A percentile compares a stretch with the other conserved stretches of the same genome.
Conservation (phyloP, 805 yeast species). For the Zygosaccharomyces rouxii region DNA sequence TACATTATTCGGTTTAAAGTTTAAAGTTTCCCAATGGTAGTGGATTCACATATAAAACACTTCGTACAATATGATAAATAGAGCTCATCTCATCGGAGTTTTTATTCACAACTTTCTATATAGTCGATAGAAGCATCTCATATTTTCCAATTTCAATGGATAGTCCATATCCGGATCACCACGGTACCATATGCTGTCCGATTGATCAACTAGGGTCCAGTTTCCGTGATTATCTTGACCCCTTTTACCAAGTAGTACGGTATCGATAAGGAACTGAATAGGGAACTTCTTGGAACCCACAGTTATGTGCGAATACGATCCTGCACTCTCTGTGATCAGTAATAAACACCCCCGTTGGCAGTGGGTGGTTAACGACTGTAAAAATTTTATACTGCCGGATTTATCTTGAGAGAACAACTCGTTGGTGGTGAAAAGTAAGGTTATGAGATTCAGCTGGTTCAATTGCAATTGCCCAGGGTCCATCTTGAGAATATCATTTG, state of each 20-base stretch:
- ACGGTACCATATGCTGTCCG: slow-evolving; percentile 83
- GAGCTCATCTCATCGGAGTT: not conserved
- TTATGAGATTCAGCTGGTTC: slow-evolving; percentile 46
- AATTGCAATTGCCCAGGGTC: slow-evolving; percentile 27
- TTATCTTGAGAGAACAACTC: slow-evolving; percentile 73
- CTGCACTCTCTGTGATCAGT: slow-evolving; percentile 81
- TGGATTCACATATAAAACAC: not conserved
- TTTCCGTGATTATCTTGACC: slow-evolving; percentile 43
- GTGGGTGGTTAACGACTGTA: slow-evolving; percentile 46
- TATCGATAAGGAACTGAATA: slow-evolving; percentile 73
- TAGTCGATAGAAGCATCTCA: slow-evolving; percentile 79
- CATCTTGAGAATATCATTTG: slow-evolving; percentile 38
- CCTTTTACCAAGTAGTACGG: slow-evolving; percentile 54
- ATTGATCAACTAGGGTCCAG: slow-evolving; percentile 62
- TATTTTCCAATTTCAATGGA: slow-evolving; percentile 71
- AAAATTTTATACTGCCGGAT: slow-evolving; percentile 52
- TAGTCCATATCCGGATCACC: slow-evolving; percentile 50
- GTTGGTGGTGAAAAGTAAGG: slow-evolving; percentile 80
- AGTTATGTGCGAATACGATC: slow-evolving; percentile 76
- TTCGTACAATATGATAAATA: not conserved
- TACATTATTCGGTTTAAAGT: not conserved
- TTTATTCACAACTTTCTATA: slow-evolving; percentile 45
- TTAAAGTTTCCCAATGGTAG: not conserved
- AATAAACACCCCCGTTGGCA: slow-evolving; percentile 58
- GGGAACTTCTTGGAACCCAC: slow-evolving; percentile 78